Percentiles rank a stretch among this genome's conserved stretches.
These are phyloP conservation scores for Acanthamoeba sp. DNA, from an alignment of 208 protist species.

Conservation along the genomic window DNA sequence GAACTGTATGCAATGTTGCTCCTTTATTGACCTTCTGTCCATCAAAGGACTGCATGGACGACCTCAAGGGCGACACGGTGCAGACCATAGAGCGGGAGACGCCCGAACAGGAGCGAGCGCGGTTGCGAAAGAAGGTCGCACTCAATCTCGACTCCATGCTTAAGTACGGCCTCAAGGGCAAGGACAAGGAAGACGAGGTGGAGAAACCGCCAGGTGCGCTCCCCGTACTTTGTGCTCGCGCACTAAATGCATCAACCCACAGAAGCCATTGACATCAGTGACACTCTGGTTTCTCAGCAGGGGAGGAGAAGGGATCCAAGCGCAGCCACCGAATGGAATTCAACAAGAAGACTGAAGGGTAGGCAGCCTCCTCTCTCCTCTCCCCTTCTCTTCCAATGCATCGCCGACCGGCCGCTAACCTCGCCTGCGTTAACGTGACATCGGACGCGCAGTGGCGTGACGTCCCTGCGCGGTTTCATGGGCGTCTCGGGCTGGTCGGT, in stretches of 20 bases:
- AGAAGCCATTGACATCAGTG: not conserved
- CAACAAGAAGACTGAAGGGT: constrained; percentile 19
- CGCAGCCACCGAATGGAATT: not conserved
- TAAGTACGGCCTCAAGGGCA: constrained; percentile 3
- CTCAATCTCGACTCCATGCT: constrained; percentile 4
- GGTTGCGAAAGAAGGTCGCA: not conserved
- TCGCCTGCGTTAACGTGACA: not conserved
- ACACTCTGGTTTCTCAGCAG: not conserved
- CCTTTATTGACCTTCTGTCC: not conserved
- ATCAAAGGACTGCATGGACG: not conserved
- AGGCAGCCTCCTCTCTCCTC: not conserved
- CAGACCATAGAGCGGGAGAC: not conserved
- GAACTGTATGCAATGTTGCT: not conserved
- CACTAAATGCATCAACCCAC: not conserved
- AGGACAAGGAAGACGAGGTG: not conserved
- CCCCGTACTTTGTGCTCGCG: not conserved
- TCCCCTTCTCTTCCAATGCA: not conserved
- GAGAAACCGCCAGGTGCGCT: not conserved
- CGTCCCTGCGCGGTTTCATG: not conserved
- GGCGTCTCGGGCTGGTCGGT: not conserved
- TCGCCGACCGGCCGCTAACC: not conserved
- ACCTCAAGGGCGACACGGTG: not conserved
- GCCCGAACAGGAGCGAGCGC: not conserved
- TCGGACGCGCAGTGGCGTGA: not conserved
- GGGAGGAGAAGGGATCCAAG: not conserved